phyloP scores from a whole-genome alignment of 495 filamentous ascomycete genomes.

The Neurospora sp. region DNA sequence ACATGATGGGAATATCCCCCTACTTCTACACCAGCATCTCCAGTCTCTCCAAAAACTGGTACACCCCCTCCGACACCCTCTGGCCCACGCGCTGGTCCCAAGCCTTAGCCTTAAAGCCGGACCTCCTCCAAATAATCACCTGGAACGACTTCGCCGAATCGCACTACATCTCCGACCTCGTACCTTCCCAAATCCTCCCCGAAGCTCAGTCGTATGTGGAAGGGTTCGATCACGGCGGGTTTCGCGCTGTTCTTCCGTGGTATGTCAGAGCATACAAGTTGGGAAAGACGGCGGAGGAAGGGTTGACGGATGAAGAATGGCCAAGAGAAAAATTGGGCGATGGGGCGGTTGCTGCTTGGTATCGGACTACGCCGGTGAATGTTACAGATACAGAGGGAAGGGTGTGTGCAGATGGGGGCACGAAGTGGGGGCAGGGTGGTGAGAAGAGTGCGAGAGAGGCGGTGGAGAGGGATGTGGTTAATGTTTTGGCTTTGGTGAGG shows the following conservation, averaged over 20 bases:
- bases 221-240: slow-evolving; percentile 21
- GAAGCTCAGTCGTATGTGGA: background rate
- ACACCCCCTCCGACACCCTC: slow-evolving; percentile 52
- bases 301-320: slow-evolving; percentile 26
- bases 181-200: slow-evolving; percentile 17
- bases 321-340: slow-evolving; percentile 8
- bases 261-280: slow-evolving; percentile 25
- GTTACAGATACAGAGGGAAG: background rate
- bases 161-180: slow-evolving; percentile 38
- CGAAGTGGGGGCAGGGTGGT: slow-evolving; percentile 6
- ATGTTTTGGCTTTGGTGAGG: background rate
- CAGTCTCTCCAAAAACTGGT: slow-evolving; percentile 49
- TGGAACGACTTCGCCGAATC: slow-evolving; percentile 34
- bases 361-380: slow-evolving; percentile 2
- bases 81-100: slow-evolving; percentile 63
- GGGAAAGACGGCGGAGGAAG: slow-evolving; percentile 18
- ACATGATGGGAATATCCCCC: slow-evolving; percentile 64
- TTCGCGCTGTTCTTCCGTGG: slow-evolving; percentile 41
- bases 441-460: background rate
- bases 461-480: slow-evolving; percentile 1
- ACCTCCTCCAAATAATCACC: slow-evolving; percentile 15
- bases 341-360: slow-evolving; percentile 3
- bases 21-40: slow-evolving; percentile 50
- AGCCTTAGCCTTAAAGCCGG: slow-evolving; percentile 37
- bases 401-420: slow-evolving; percentile 4